These are phyloP conservation scores for Ammopiptanthus mongolicus DNA, from an alignment of 306 rosid genomes.

Conservation along the genomic window DNA sequence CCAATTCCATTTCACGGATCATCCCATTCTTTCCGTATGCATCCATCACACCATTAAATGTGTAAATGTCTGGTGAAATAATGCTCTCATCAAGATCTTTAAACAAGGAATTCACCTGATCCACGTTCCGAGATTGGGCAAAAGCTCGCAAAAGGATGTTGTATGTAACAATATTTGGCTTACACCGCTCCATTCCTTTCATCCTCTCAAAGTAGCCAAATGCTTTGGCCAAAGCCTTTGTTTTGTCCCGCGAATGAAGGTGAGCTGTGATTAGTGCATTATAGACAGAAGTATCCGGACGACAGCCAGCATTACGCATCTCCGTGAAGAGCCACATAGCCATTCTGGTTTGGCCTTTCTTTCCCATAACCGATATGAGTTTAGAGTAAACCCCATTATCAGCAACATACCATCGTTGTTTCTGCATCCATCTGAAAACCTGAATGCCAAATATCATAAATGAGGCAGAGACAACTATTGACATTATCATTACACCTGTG, in stretches of 20 bases:
- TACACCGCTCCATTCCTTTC: constrained; percentile 85
- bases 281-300: constrained; percentile 86
- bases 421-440: constrained; percentile 99
- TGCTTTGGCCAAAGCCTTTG: constrained; percentile 76
- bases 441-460: constrained; percentile 38
- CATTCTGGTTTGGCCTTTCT: constrained; percentile 84
- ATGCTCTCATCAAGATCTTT: constrained; percentile 82
- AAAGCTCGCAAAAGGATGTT: constrained; percentile 86
- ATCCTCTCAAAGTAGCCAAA: constrained; percentile 78
- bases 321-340: constrained; percentile 98
- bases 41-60: constrained; percentile 93
- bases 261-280: constrained; percentile 89
- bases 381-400: constrained; percentile 92
- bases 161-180: constrained; percentile 81
- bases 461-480: constrained; percentile 4
- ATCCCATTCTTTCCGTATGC: constrained; percentile 83
- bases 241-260: constrained; percentile 69
- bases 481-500: not conserved
- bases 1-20: constrained; percentile 82
- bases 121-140: constrained; percentile 68
- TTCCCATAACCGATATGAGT: constrained; percentile 84
- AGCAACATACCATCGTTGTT: constrained; percentile 85
- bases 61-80: constrained; percentile 70
- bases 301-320: constrained; percentile 87
- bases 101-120: constrained; percentile 60